Evolutionary conservation across 1,284 basidiomycete genomes (phyloP).

Genomic region (Moesziomyces aphidis): DNA sequence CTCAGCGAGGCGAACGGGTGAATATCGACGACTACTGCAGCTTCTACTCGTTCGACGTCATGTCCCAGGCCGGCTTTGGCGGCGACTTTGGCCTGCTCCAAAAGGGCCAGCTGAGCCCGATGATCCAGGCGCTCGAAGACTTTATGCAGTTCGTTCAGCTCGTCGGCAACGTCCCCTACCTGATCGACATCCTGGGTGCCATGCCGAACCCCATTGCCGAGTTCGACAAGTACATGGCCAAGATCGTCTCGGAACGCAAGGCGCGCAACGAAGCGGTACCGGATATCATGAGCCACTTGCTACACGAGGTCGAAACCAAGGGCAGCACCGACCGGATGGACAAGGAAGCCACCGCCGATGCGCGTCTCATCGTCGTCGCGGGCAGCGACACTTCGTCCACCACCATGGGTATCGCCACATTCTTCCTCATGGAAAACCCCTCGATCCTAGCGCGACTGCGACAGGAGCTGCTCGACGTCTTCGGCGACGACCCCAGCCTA

Average conservation of each 20-base stretch:
- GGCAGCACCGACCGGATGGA: slow-evolving; percentile 4
- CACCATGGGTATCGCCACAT: slow-evolving; percentile 35
- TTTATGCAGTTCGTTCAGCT: slow-evolving; percentile 29
- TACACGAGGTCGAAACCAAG: slow-evolving; percentile 12
- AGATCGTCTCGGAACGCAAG: slow-evolving; percentile 29
- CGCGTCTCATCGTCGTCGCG: slow-evolving; percentile 40
- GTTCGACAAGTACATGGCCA: slow-evolving; percentile 38
- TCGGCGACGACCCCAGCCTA: slow-evolving; percentile 17
- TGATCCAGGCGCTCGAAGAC: slow-evolving; percentile 33
- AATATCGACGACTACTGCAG: slow-evolving; percentile 38
- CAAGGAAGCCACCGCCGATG: slow-evolving; percentile 29
- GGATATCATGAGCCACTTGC: slow-evolving; percentile 36
- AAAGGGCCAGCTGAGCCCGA: slow-evolving; percentile 23
- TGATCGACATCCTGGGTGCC: slow-evolving; percentile 24
- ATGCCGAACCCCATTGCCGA: slow-evolving; percentile 40
- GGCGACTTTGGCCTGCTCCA: slow-evolving; percentile 41
- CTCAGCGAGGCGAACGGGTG: slow-evolving; percentile 24
- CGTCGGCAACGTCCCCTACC: slow-evolving; percentile 42
- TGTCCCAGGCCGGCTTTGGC: slow-evolving; percentile 35
- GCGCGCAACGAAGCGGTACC: slow-evolving; percentile 14
- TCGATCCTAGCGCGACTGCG: slow-evolving; percentile 15
- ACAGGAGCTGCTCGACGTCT: slow-evolving; percentile 27
- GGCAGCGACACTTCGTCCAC: slow-evolving; percentile 44
- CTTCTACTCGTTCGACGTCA: slow-evolving; percentile 47
- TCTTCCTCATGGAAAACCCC: slow-evolving; percentile 27